Evolutionary conservation across 2,329 filamentous ascomycete species (phyloP), one percentile per base, ranked within the genome.

Genomic region (Colletotrichum simmondsii): DNA sequence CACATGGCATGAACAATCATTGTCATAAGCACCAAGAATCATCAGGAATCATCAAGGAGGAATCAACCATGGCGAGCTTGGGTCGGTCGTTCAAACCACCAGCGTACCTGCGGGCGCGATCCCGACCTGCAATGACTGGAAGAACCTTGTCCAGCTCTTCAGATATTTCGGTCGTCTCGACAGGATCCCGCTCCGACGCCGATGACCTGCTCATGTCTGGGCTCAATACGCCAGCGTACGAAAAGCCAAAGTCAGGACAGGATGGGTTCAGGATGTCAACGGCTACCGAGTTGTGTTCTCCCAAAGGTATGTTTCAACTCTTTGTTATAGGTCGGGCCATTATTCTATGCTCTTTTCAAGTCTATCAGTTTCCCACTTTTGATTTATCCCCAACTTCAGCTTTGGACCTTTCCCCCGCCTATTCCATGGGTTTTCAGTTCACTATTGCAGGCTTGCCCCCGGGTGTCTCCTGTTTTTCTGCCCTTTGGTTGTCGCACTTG

Each of bases 81-180:
- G 82, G 85, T 58, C 85, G 86, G 75, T 87, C 87, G 14, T 84
- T 89, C 78, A 86, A 87, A 75, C 82, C 86, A 8, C 80, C 85
- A 53, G 81, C 82, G 28, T 86, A 85, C 75, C 80, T 87, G 42
- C 83, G 84, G 59, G 77, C 78, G 22, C 81, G 85, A 73, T 49
- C 42, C 42, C 83, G 86, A 54, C 87, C 86, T 46, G 80, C 80
- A 53, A 85, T 85, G 77, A 79, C 84, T 26, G 80, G 82, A 62
- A 84, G 84, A 68, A 83, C 82, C 57, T 79, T 86, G 72, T 88
- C 87, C 67, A 85, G 81, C 77, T 86, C 86, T 14, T 87, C 87
- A 53, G 85, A 87, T 57, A 75, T 82, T n/a, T 86, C 85, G 26
- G 80, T 79, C 22, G 76, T 81, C 68, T 80, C 78, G 75, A 82